A percentile compares a stretch with the other conserved stretches of the same genome.
Evolutionary conservation across 192 early-diverging fungal species (phyloP).

Genomic region (Coemansia sp.): DNA sequence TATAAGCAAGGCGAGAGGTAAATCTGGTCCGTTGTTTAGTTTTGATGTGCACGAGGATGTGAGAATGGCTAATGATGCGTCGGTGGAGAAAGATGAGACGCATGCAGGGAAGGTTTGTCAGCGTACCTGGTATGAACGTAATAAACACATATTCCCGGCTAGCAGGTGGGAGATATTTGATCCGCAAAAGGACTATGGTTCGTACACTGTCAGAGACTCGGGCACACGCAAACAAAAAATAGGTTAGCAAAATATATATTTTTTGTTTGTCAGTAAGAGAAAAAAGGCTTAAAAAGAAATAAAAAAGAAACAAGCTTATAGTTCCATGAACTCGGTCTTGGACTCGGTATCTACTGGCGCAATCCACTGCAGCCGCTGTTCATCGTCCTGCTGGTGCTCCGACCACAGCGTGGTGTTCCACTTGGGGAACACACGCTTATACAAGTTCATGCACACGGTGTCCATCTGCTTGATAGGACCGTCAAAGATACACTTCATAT

Average conservation of each 20-base stretch:
- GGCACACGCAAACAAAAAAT: background rate
- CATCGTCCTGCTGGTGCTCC: slow-evolving; percentile 29
- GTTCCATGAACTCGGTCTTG: slow-evolving; percentile 31
- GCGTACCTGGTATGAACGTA: slow-evolving; percentile 84
- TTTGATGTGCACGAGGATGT: slow-evolving; percentile 96
- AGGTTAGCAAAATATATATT: too few relatives aligned
- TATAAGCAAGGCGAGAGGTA: slow-evolving; percentile 91
- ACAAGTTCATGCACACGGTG: slow-evolving; percentile 94
- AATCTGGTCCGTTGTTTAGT: slow-evolving; percentile 89
- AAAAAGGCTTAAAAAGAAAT: background rate
- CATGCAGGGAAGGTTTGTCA: slow-evolving; percentile 95
- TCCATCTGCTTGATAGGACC: slow-evolving; percentile 88
- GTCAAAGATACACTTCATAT: slow-evolving; percentile 94
- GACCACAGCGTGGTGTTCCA: slow-evolving; percentile 74
- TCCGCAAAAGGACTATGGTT: slow-evolving; percentile 68
- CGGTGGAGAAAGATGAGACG: slow-evolving; percentile 88
- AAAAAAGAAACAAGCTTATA: background rate
- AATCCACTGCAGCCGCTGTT: slow-evolving; percentile 27
- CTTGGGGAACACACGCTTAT: slow-evolving; percentile 96
- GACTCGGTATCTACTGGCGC: slow-evolving; percentile 9
- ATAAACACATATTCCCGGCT: slow-evolving; percentile 96
- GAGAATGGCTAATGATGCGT: slow-evolving; percentile 77
- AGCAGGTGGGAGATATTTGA: slow-evolving; percentile 92
- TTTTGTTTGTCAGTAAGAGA: too few relatives aligned
- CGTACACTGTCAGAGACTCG: slow-evolving; percentile 33